These are phyloP conservation scores for Gonapodya prolifera DNA, from an alignment of 192 early-diverging fungal genomes.

Conservation along the genomic window DNA sequence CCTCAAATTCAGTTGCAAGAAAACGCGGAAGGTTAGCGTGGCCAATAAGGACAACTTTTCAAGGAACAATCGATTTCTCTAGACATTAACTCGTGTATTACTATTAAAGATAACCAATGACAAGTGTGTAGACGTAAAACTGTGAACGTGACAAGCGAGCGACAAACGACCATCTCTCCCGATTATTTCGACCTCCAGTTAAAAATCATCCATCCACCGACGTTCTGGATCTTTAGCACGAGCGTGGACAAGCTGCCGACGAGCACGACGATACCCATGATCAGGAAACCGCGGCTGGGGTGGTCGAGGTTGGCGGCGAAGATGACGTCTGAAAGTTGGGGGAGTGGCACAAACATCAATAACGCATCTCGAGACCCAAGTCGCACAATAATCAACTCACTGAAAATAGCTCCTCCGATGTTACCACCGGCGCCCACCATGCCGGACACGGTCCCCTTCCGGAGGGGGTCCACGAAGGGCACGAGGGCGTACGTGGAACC, in stretches of 20 bases:
- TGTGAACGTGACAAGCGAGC: too few species aligned
- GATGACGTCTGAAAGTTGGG: not conserved
- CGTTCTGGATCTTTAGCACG: not conserved
- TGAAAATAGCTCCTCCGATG: constrained; percentile 45
- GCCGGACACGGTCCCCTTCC: constrained; percentile 34
- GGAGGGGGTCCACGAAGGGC: constrained; percentile 32
- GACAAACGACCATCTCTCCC: too few species aligned
- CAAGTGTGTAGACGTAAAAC: too few species aligned
- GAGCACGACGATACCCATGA: not conserved
- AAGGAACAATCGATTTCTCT: too few species aligned
- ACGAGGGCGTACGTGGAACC: constrained; percentile 49
- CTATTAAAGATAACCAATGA: too few species aligned
- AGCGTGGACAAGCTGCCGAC: not conserved
- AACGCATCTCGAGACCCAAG: too few species aligned
- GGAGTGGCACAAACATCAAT: too few species aligned
- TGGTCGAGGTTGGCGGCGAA: not conserved
- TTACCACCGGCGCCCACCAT: constrained; percentile 53
- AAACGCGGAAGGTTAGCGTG: too few species aligned
- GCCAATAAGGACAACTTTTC: too few species aligned
- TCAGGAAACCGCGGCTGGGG: not conserved
- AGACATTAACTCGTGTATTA: too few species aligned
- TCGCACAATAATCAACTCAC: not conserved
- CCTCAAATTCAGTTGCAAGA: too few species aligned
- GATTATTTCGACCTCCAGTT: too few species aligned
- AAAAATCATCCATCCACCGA: not conserved